These are phyloP conservation scores for Glarea lozoyensis DNA, from an alignment of 495 filamentous ascomycete species.

Conservation along the genomic window DNA sequence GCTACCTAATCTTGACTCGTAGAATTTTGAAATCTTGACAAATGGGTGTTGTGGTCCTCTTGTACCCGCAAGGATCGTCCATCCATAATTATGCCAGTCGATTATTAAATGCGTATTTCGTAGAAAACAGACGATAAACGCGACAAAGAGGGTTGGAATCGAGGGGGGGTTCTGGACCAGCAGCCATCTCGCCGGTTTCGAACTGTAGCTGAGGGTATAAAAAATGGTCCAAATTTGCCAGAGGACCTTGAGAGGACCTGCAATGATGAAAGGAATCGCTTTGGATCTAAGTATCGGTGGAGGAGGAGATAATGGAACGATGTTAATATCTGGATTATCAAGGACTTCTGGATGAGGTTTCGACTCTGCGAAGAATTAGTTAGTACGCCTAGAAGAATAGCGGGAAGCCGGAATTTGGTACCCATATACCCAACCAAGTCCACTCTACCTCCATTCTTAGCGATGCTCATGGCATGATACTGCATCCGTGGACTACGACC, in stretches of 20 bases:
- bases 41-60: conserved; percentile 67
- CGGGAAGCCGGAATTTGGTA: conserved; percentile 21
- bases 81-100: conserved; percentile 99
- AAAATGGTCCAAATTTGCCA: conserved; percentile 68
- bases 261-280: conserved; percentile 66
- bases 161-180: conserved; percentile 91
- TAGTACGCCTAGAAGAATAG: background rate
- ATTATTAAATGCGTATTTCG: conserved; percentile 78
- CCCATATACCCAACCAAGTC: conserved; percentile 84
- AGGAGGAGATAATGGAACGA: conserved; percentile 54
- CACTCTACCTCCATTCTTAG: conserved; percentile 70
- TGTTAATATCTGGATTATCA: conserved; percentile 42
- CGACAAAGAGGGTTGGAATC: conserved; percentile 78
- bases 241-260: conserved; percentile 78
- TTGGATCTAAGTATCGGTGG: conserved; percentile 55
- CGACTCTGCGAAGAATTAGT: conserved; percentile 19
- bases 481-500: conserved; percentile 97
- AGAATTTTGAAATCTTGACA: conserved; percentile 62
- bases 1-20: conserved; percentile 63
- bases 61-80: conserved; percentile 70
- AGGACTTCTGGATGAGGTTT: conserved; percentile 65
- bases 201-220: conserved; percentile 60
- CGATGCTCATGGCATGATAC: conserved; percentile 92
- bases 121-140: conserved; percentile 61
- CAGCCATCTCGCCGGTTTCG: conserved; percentile 67